Base-by-base conservation (phyloP, 495 filamentous ascomycete species). In the Tuber umbilicatum region DNA sequence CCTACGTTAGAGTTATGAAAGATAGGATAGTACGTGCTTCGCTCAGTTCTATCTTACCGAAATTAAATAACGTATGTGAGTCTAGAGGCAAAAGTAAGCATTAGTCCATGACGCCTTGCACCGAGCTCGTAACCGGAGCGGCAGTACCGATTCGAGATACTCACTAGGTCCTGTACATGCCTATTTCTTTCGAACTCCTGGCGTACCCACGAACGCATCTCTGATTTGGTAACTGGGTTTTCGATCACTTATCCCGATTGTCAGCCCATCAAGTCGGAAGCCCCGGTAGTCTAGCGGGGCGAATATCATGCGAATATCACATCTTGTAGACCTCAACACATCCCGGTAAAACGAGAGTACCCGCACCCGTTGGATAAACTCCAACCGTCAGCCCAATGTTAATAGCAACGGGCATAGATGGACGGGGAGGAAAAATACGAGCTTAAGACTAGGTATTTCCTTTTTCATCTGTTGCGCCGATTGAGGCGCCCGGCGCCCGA, bases 191-290 rank as follows among this genome's bases (percentile, higher is more conserved):
- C 45, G 39, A 76, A 76, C 72, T 75, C 71, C 45, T 69, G 60
- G 37, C 69, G 78, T 42, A 68, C 71, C 71, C 77, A 73, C 35
- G 70, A 71, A 39, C 38, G 70, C 42, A 74, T 68, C 74, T 72
- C 73, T 2, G 31, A 74, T 35, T 74, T 76, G 38, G 35, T 70
- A 69, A 38, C 73, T 70, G 75, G 78, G 72, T 73, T 42, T 55
- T 78, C 35, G 39, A 81, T 35, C 55, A 64, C 55, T 64, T 64
- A 35, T 1, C 35, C 67, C 17, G 71, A 70, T 78, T 73, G 60
- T 41, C 74, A 87, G 85, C 86, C 85, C 84, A 74, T 87, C 14
- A 35, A 3, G 60, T 67, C 12, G 23, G 40, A 38, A 70, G 45
- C 5, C 10, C 10, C 17, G 55, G 27, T 5, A n/a, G 35, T 39